Evolutionary conservation across 23 red algal genomes (phyloP), one percentile per base, ranked within the genome.

Genomic region (Chondrus crispus): DNA sequence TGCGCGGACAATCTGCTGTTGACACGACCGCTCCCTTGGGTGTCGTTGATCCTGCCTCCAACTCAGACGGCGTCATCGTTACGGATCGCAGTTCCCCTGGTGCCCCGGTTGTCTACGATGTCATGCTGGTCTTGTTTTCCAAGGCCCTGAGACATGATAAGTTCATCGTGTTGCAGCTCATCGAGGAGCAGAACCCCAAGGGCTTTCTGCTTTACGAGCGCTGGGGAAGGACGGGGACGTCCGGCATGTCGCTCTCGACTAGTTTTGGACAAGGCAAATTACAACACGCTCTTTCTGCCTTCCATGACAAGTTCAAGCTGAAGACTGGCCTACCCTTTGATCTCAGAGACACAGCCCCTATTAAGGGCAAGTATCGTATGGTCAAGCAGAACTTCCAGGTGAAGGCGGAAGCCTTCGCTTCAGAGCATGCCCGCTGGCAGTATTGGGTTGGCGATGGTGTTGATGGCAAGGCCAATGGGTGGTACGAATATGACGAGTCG

Each of bases 361-460:
- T 94, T 46, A 13, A 35, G 29, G 83, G 92, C 26, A 94, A 88
- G 72, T 94, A 94, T 47, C 63, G 82, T 14, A 68, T 80, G 18
- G 82, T 85, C 4, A 68, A 72, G 19, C 54, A 88, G 54, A 83
- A 94, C 60, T 88, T 78, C 55, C 63, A 58, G 14, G 81, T 79
- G 5, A 87, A 88, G 54, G 60, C 52, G 4, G 53, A 80, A 33
- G 92, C 54, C 47, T 20, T 46, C 12, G 68, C 62, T 33, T 39
- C 74, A n/a, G 35, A 55, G 1, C 72, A 57, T 46, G 28, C 92
- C 20, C 64, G 54, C 32, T 94, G 92, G 92, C 80, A 87, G 83
- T 94, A 94, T 50, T 94, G 92, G 92, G 92, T 94, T 3, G 92
- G 88, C 50, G 92, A 94, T 62, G 92, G 92, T 39, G 82, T 87